Evolutionary conservation across 2,329 filamentous ascomycete genomes (phyloP).

Genomic region (Fusarium compactum): DNA sequence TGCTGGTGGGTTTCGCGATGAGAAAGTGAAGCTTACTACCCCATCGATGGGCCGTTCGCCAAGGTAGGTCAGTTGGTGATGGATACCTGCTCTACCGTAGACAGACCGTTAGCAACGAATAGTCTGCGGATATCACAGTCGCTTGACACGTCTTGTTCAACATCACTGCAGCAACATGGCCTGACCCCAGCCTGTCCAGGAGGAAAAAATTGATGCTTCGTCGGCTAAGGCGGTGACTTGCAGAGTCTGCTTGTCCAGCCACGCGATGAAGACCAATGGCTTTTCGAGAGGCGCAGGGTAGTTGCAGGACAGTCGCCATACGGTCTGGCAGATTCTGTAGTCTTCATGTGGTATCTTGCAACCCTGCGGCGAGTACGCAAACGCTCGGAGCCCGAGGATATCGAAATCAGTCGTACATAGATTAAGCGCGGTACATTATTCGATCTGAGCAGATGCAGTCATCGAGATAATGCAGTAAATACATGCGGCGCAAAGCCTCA

Average conservation of each 20-base stretch:
- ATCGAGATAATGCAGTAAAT: conserved; percentile 13
- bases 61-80: conserved; percentile 28
- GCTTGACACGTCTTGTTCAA: conserved; percentile 24
- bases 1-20: conserved; percentile 23
- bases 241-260: conserved; percentile 24
- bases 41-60: conserved; percentile 29
- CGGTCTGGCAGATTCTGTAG: conserved; percentile 19
- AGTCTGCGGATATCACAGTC: conserved; percentile 14
- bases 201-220: conserved; percentile 15
- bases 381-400: conserved; percentile 15
- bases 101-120: conserved; percentile 33
- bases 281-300: conserved; percentile 27
- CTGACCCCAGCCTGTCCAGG: conserved; percentile 31
- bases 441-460: conserved; percentile 32
- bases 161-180: conserved; percentile 43
- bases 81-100: conserved; percentile 24
- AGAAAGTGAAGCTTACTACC: conserved; percentile 17
- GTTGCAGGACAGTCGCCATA: conserved; percentile 31
- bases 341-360: conserved; percentile 7
- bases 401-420: conserved; percentile 3
- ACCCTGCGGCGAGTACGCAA: conserved; percentile 10
- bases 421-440: conserved; percentile 21
- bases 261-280: conserved; percentile 32
- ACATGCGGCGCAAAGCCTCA: conserved; percentile 22
- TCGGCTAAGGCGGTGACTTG: conserved; percentile 35